phyloP scores from a whole-genome alignment of 2,329 filamentous ascomycete genomes.

The Talaromyces sp. region DNA sequence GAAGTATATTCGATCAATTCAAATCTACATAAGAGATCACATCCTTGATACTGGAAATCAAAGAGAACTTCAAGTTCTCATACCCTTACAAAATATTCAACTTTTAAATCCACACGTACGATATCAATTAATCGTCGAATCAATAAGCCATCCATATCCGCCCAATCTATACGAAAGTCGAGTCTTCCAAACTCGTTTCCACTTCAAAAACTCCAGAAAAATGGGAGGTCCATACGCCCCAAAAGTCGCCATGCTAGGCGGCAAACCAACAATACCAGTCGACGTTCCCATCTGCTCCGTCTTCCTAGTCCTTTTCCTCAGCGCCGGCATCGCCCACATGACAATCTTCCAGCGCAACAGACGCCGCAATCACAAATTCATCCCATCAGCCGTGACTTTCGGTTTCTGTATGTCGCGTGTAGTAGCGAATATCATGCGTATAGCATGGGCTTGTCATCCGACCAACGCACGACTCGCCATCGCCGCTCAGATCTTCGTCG shows the following conservation, averaged over 20 bases:
- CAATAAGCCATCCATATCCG: not conserved
- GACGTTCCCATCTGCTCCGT: slow-evolving; percentile 69
- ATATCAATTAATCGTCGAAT: not conserved
- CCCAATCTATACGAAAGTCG: not conserved
- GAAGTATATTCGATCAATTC: not conserved
- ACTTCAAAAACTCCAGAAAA: too few species aligned
- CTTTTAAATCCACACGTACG: too few species aligned
- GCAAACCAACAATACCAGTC: not conserved
- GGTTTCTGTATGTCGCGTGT: slow-evolving; percentile 57
- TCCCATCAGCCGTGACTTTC: slow-evolving; percentile 49
- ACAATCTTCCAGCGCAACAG: slow-evolving; percentile 49
- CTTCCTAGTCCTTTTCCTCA: slow-evolving; percentile 57
- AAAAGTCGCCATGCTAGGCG: not conserved
- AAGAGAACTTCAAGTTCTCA: not conserved
- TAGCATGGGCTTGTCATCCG: slow-evolving; percentile 56
- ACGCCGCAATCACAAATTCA: slow-evolving; percentile 50
- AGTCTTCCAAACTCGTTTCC: not conserved
- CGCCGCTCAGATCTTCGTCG: slow-evolving; percentile 69
- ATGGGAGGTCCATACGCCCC: slow-evolving; percentile 3
- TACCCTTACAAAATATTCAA: not conserved
- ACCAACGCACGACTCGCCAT: slow-evolving; percentile 54
- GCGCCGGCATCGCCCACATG: slow-evolving; percentile 48
- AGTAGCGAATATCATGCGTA: slow-evolving; percentile 53
- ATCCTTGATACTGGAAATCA: not conserved
- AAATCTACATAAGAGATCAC: not conserved